Base-by-base conservation (phyloP, 805 yeast genomes). In the Myxozyma udenii region DNA sequence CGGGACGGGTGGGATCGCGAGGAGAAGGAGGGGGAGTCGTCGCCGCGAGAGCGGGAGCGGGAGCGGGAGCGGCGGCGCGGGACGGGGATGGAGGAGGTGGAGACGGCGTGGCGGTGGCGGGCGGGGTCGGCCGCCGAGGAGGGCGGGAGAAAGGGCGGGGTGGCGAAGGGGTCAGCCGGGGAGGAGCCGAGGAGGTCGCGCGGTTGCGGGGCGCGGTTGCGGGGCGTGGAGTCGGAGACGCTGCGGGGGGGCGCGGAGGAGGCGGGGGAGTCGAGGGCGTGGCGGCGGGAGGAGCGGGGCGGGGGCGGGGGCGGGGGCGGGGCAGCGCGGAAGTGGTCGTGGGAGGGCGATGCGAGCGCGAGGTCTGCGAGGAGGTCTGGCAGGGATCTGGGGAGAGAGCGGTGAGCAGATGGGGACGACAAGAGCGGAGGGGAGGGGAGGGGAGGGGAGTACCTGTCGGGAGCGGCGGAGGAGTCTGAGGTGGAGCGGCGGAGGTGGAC, bases 301-400 rank as follows among this genome's bases (percentile, higher is more conserved):
- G 51, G 51, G 18, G 47, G 46, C 3, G 51, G 51, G 18, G 50
- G 51, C 11, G 51, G 51, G 16, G 50, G 51, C 11, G 51, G 51
- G 6, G 51, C 14, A 3, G 48, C 21, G 3, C 42, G 50, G 35
- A 41, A 28, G 33, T 28, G 14, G 33, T 28, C 33, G 33, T 9
- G 33, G 12, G 33, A 9, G 33, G 33, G 14, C 12, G 33, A 28
- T 9, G 7, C 45, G 46, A 50, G n/a, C 11, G 43, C 44, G n/a
- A 51, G 45, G 24, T 48, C 46, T 41, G 39, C 23, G 21, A 51
- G 48, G 35, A 50, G 47, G 28, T 49, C 53, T 0, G 55, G 44
- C 39, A 50, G 50, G 11, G 42, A 44, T 21, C 53, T 46, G 16
- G 39, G 24, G 12, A 40, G 41, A 14, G 41, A 28, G 38, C 11